Base-by-base conservation (phyloP, 2,329 filamentous ascomycete genomes). In the Zasmidium cellare region DNA sequence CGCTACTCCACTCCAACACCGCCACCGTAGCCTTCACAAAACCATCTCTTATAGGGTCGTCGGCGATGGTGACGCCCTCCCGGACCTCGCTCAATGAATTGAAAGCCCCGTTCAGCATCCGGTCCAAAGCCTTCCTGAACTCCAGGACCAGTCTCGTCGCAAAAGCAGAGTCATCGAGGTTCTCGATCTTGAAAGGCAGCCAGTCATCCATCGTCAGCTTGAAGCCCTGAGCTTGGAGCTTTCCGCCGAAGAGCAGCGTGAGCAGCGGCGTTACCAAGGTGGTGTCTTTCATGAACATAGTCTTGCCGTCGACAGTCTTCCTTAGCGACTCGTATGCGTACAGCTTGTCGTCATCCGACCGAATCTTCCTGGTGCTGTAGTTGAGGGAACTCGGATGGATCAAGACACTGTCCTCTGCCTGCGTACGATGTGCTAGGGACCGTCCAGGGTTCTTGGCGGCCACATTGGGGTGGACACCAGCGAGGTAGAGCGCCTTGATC, bases 391-490 rank as follows among this genome's bases (percentile, higher is more conserved):
- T 57, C 2, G 66, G 66, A 46, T 71, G 69, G 28, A 74, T 68
- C 22, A 72, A 45, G 20, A 65, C 63, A 24, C 48, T 55, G 1
- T 65, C 59, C 56, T 72, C 69, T 48, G 53, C 60, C 2, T 59
- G 55, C 2, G 74, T 75, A 14, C 68, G 66, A 46, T 63, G 66
- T 11, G 65, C 57, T 2, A 51, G 41, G n/a, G 53, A 23, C 18
- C 53, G 49, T 24, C 62, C 61, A 19, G 56, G 38, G 9, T 59
- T 57, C 18, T 65, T 66, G 41, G 74, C 67, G 2, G 74, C 79
- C 23, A 82, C 48, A 51, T 82, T 81, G 2, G 79, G 77, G 55
- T 77, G 74, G 20, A 76, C 64, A 11, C 78, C 78, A 18, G 79
- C 75, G 12, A 78, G 59, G 3, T 77, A 61, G n/a, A 84, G 68